Conservation (phyloP, 352 stramenopile genomes). For the Thalassiosira mediterranea region DNA sequence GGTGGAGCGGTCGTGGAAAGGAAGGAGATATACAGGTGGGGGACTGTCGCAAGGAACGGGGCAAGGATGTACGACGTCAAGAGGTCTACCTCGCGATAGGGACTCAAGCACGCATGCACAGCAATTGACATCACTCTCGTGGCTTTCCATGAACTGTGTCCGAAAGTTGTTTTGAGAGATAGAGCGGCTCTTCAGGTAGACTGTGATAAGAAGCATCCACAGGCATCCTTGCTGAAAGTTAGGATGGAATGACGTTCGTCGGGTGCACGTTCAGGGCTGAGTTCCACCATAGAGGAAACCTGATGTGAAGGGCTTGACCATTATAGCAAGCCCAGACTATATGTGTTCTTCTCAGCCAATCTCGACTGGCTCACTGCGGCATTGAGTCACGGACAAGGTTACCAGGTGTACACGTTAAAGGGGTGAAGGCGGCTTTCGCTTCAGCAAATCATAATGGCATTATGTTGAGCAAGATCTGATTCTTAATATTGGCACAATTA, state of each 20-base stretch:
- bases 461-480: too few relatives aligned
- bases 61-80: constrained; percentile 61
- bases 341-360: constrained; percentile 73
- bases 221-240: constrained; percentile 67
- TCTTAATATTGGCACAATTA: too few relatives aligned
- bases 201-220: constrained; percentile 54
- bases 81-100: not conserved
- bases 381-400: constrained; percentile 77
- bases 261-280: constrained; percentile 49
- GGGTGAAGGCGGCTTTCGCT: constrained; percentile 47
- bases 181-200: constrained; percentile 60
- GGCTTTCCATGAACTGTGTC: too few relatives aligned
- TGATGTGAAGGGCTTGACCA: constrained; percentile 48
- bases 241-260: constrained; percentile 63
- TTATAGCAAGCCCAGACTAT: constrained; percentile 75
- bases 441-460: too few relatives aligned
- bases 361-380: constrained; percentile 80
- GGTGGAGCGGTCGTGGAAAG: constrained; percentile 18
- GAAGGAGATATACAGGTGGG: constrained; percentile 63
- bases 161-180: too few relatives aligned
- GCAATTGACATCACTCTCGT: too few relatives aligned
- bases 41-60: constrained; percentile 54
- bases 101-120: too few relatives aligned
- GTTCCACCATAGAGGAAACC: constrained; percentile 58
- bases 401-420: constrained; percentile 74